Percentiles rank a stretch among this genome's conserved stretches.
Evolutionary conservation across 2,329 filamentous ascomycete genomes (phyloP).

Genomic region (Arthrobotrys megalospora): DNA sequence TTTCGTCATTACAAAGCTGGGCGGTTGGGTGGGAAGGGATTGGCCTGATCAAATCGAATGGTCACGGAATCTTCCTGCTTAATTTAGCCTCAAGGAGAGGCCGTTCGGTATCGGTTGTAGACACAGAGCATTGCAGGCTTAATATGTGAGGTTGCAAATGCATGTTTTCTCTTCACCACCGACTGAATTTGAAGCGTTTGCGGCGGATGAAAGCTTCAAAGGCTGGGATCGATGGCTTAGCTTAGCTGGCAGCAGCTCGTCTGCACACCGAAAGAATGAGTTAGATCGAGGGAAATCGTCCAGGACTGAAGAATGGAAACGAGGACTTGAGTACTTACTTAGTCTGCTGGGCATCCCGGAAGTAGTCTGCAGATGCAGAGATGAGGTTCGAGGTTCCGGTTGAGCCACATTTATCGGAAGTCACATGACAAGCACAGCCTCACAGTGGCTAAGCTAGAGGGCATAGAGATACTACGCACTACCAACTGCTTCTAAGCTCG

Average conservation of each 20-base stretch:
- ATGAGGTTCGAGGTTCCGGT: too few relatives aligned
- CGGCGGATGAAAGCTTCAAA: background rate
- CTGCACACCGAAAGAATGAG: background rate
- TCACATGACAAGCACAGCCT: background rate
- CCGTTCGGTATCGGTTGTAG: constrained; percentile 45
- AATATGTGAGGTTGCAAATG: constrained; percentile 26
- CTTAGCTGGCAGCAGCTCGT: constrained; percentile 38
- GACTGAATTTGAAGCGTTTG: constrained; percentile 14
- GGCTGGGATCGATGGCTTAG: constrained; percentile 28
- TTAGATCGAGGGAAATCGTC: constrained; percentile 17
- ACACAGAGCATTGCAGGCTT: constrained; percentile 15
- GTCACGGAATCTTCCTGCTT: constrained; percentile 58
- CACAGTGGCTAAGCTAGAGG: too few relatives aligned
- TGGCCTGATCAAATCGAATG: constrained; percentile 55
- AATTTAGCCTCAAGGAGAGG: constrained; percentile 54
- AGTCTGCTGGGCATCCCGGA: constrained; percentile 9
- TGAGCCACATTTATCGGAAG: background rate
- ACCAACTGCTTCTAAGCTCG: too few relatives aligned
- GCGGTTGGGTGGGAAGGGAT: constrained; percentile 55
- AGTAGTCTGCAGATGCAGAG: background rate
- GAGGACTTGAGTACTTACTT: constrained; percentile 14
- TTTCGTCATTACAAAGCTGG: constrained; percentile 52
- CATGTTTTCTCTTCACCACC: constrained; percentile 7
- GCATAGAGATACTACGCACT: too few relatives aligned
- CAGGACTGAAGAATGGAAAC: constrained; percentile 31